A percentile compares a stretch with the other conserved stretches of the same genome.
Evolutionary conservation across 768 basidiomycete genomes (phyloP).

Genomic region (Russula griseocarnosa): DNA sequence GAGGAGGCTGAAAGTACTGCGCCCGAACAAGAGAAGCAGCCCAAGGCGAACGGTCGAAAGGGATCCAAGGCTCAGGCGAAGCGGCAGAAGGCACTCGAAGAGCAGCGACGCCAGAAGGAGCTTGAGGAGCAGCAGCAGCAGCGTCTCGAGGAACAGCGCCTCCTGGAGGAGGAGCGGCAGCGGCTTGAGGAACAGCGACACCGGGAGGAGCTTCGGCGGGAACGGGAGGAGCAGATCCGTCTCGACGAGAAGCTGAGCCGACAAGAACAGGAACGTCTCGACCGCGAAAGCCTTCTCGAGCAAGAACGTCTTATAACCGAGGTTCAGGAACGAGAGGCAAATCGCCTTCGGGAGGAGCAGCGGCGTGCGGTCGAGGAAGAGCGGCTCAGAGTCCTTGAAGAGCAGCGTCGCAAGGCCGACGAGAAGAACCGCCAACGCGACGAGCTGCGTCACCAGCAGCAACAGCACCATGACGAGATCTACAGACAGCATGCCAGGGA

Average conservation of each 20-base stretch:
- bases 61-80: constrained; percentile 20
- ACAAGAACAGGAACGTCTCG: constrained; percentile 22
- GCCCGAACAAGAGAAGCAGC: constrained; percentile 14
- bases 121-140: constrained; percentile 6
- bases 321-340: constrained; percentile 11
- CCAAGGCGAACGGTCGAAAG: constrained; percentile 14
- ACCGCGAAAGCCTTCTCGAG: constrained; percentile 16
- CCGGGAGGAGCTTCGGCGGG: constrained; percentile 15
- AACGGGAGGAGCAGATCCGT: constrained; percentile 24
- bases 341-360: constrained; percentile 6
- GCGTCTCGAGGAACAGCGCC: constrained; percentile 26
- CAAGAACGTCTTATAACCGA: constrained; percentile 6
- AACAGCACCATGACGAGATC: constrained; percentile 21
- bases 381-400: constrained; percentile 35
- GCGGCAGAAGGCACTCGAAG: constrained; percentile 28
- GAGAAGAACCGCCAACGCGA: constrained; percentile 31
- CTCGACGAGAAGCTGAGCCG: constrained; percentile 23
- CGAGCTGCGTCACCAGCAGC: constrained; percentile 32
- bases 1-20: constrained; percentile 11
- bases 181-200: constrained; percentile 29
- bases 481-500: constrained; percentile 35
- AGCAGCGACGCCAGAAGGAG: constrained; percentile 21
- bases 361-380: constrained; percentile 20
- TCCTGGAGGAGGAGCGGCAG: constrained; percentile 37
- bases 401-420: constrained; percentile 35